A percentile compares a stretch with the other conserved stretches of the same genome.
These are phyloP conservation scores for Hyphopichia burtonii DNA, from an alignment of 1,139 yeast genomes.

Conservation along the genomic window DNA sequence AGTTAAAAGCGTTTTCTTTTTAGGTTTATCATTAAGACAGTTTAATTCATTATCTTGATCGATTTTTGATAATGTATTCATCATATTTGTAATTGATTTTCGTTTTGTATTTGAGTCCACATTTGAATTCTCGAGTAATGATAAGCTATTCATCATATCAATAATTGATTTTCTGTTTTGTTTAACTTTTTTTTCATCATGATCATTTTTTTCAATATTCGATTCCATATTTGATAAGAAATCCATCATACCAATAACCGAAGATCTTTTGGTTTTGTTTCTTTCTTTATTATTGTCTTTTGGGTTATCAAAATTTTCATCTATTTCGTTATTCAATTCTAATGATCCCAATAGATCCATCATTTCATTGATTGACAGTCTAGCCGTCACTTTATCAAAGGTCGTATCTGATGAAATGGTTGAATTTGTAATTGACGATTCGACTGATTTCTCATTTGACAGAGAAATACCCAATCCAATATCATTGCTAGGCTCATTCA, in stretches of 20 bases:
- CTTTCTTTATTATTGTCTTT: slow-evolving; percentile 5
- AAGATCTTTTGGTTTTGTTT: slow-evolving; percentile 10
- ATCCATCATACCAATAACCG: slow-evolving; percentile 18
- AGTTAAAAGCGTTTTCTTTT: not conserved
- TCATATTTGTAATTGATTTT: slow-evolving; percentile 25
- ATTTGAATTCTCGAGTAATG: slow-evolving; percentile 4
- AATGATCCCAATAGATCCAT: slow-evolving; percentile 18
- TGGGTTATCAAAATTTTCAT: slow-evolving; percentile 5
- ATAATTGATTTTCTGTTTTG: slow-evolving; percentile 20
- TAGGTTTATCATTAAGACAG: not conserved
- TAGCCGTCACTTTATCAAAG: slow-evolving; percentile 4
- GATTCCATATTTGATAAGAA: slow-evolving; percentile 16
- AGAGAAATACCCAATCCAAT: slow-evolving; percentile 2
- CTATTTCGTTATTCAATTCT: slow-evolving; percentile 8
- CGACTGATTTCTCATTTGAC: not conserved
- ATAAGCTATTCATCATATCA: slow-evolving; percentile 22
- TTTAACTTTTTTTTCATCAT: slow-evolving; percentile 8
- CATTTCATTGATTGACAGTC: slow-evolving; percentile 16
- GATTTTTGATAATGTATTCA: slow-evolving; percentile 21
- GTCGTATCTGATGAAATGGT: not conserved
- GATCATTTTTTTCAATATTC: slow-evolving; percentile 7
- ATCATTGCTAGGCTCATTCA: not conserved
- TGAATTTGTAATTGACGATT: not conserved
- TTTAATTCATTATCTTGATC: slow-evolving; percentile 5
- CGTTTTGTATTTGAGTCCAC: slow-evolving; percentile 11